phyloP scores from a whole-genome alignment of 169 alveolate species.

The Neospora caninum region DNA sequence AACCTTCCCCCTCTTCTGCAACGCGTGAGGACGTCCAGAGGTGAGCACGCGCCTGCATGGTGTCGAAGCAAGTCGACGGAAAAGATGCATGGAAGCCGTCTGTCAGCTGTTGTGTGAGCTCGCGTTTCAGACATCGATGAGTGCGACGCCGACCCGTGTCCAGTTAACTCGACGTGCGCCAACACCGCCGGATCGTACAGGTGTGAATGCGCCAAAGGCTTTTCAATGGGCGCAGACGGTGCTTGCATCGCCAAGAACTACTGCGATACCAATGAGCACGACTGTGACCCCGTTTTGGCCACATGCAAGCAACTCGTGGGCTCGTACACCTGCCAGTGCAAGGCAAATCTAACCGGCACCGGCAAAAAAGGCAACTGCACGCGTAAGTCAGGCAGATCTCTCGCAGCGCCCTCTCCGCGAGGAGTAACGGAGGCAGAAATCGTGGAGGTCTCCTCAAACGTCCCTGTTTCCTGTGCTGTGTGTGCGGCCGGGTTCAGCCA shows the following conservation, averaged over 20 bases:
- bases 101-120: too few species aligned
- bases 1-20: too few species aligned
- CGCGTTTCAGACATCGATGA: slow-evolving; percentile 2
- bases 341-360: neutral
- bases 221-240: neutral
- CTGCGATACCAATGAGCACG: neutral
- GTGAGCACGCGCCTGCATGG: too few species aligned
- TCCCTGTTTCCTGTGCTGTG: too few species aligned
- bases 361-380: slow-evolving; percentile 19
- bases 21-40: too few species aligned
- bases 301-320: neutral
- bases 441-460: too few species aligned
- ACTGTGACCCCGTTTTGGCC: neutral
- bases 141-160: neutral
- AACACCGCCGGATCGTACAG: neutral
- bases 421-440: too few species aligned
- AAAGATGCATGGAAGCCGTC: too few species aligned
- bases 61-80: too few species aligned
- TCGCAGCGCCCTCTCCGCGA: too few species aligned
- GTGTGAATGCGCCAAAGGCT: slow-evolving; percentile 14
- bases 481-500: neutral
- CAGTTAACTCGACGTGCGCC: neutral
- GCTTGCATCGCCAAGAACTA: neutral
- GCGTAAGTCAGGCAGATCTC: neutral
- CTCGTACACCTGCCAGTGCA: slow-evolving; percentile 2